Percentiles rank a stretch among this genome's conserved stretches.
These are phyloP conservation scores for Aspergillus bridgeri DNA, from an alignment of 495 filamentous ascomycete species.

Conservation along the genomic window DNA sequence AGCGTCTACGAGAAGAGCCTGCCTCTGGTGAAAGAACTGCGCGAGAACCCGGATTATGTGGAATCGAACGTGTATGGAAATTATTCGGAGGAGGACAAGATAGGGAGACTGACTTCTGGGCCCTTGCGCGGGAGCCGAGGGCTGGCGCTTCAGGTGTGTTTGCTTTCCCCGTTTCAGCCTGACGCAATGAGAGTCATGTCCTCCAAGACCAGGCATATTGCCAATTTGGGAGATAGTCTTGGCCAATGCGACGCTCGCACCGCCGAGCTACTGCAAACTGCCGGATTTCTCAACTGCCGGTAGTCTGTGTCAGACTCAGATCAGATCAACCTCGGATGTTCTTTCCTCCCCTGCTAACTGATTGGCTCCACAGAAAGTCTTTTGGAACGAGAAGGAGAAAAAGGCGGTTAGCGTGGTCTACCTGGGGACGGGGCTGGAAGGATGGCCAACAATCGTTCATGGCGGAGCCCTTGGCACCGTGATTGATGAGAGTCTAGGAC, in stretches of 20 bases:
- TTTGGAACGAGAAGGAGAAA: conserved; percentile 49
- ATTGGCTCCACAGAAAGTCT: conserved; percentile 36
- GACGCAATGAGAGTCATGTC: neutral
- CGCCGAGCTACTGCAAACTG: neutral
- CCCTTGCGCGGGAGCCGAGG: conserved; percentile 38
- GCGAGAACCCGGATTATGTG: conserved; percentile 50
- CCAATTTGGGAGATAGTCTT: neutral
- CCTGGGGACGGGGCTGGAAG: conserved; percentile 59
- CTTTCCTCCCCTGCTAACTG: conserved; percentile 21
- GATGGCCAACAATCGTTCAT: conserved; percentile 77
- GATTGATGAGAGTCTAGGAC: conserved; percentile 59
- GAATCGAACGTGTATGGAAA: conserved; percentile 55
- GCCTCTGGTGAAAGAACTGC: conserved; percentile 52
- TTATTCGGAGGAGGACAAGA: conserved; percentile 36
- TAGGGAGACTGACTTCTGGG: conserved; percentile 37
- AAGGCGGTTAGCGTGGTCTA: conserved; percentile 54
- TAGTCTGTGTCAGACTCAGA: conserved; percentile 1
- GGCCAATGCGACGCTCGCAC: neutral
- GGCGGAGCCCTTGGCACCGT: conserved; percentile 71
- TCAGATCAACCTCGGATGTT: conserved; percentile 10
- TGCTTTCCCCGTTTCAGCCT: neutral
- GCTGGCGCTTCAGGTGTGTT: conserved; percentile 42
- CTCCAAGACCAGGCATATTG: neutral
- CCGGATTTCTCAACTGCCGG: conserved; percentile 16
- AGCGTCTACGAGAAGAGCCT: conserved; percentile 34